Evolutionary conservation across 2,329 filamentous ascomycete species (phyloP), one percentile per base, ranked within the genome.

Genomic region (Immersiporthe knoxdaviesiana): DNA sequence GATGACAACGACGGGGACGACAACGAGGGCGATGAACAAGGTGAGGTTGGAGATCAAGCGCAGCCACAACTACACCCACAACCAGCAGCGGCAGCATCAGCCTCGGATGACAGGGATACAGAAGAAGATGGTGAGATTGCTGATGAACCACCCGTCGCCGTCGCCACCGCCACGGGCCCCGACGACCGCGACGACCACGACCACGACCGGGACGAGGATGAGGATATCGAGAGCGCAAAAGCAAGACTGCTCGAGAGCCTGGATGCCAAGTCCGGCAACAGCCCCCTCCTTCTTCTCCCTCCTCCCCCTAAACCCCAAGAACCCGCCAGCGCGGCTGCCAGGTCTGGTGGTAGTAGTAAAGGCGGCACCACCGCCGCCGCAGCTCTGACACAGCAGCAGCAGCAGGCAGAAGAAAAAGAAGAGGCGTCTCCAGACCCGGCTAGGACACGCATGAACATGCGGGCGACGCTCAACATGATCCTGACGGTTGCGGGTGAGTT

Each of bases 401-500:
- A 44, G 44, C 44, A 47, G 44, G 41, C 1, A 21, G 72, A 72
- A 18, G 74, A 47, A 16, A 18, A 1, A n/a, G 72, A 72, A 16
- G 74, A 74, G 59, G 75, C 78, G 63, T 73, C 72, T 2, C 74
- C 76, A 16, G 74, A 74, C 58, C 72, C 74, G 69, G 72, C 75
- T 47, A 77, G 82, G n/a, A 77, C 77, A 52, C 81, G 80, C 52
- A 79, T 82, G 74, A 88, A 85, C 77, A 84, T 84, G 82, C 84
- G 87, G 37, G 91, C 89, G n/a, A 94, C 93, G 54, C 84, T 97
- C 44, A 94, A 97, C 80, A 97, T 97, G 93, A 92, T 97, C 66
- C 83, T 97, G 73, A 96, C 92, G 0, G 86, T 97, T 47, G 90
- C 92, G 62, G 94, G 93, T 74, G 94, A 97, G 80, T 89, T 92